Percentiles rank a stretch among this genome's conserved stretches.
Evolutionary conservation across 2,329 filamentous ascomycete genomes (phyloP).

Genomic region (Leptographium radiaticola): DNA sequence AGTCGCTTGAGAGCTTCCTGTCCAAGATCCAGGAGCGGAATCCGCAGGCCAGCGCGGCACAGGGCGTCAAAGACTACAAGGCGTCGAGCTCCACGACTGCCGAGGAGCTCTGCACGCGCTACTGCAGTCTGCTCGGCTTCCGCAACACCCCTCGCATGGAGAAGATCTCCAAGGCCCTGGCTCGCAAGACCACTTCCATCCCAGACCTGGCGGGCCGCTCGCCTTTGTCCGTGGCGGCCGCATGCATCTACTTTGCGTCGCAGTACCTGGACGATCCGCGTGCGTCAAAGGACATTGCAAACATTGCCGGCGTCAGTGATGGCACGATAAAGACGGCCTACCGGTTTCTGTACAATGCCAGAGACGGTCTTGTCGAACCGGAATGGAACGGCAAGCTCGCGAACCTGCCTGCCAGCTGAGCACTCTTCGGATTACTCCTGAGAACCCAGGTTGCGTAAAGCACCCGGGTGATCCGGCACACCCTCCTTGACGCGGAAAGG

Average conservation of each 20-base stretch:
- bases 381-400: constrained; percentile 46
- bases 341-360: constrained; percentile 67
- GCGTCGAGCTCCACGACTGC: constrained; percentile 67
- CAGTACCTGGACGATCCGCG: constrained; percentile 71
- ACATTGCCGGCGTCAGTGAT: constrained; percentile 80
- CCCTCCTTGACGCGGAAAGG: no score
- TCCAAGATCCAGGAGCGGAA: constrained; percentile 57
- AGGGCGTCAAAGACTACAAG: constrained; percentile 52
- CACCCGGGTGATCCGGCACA: no score
- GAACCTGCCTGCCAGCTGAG: constrained; percentile 49
- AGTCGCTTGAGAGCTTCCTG: constrained; percentile 79
- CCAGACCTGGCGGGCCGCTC: constrained; percentile 83
- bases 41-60: constrained; percentile 28
- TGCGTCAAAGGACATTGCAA: constrained; percentile 74
- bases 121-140: constrained; percentile 69
- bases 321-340: constrained; percentile 95
- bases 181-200: constrained; percentile 61
- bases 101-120: constrained; percentile 75
- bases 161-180: constrained; percentile 67
- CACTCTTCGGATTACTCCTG: no score
- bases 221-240: constrained; percentile 83
- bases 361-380: constrained; percentile 43
- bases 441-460: no score
- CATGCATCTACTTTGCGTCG: constrained; percentile 93
- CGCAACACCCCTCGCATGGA: constrained; percentile 61